Evolutionary conservation across 2,329 filamentous ascomycete species (phyloP).

Genomic region (Lecanicillium sp.): DNA sequence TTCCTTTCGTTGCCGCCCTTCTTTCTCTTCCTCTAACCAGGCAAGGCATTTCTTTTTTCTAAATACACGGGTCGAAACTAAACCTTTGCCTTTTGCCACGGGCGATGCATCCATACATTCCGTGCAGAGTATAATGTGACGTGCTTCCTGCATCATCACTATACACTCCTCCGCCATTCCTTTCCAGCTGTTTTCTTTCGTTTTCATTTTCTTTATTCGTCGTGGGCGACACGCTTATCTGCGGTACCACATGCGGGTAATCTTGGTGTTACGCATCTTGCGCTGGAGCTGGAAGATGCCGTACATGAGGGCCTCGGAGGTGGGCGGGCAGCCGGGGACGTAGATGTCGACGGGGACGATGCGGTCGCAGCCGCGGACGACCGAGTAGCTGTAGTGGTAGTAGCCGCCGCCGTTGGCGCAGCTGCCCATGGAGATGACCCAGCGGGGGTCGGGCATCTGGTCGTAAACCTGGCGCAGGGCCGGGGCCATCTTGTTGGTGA

Average conservation of each 20-base stretch:
- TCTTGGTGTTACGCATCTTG: conserved; percentile 61
- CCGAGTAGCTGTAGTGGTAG: conserved; percentile 80
- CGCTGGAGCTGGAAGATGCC: conserved; percentile 70
- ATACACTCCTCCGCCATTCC: no score
- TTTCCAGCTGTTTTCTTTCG: neutral
- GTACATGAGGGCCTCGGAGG: conserved; percentile 58
- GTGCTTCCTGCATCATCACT: no score
- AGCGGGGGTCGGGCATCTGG: conserved; percentile 88
- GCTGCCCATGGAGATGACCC: conserved; percentile 79
- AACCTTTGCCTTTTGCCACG: no score
- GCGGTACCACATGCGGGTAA: conserved; percentile 53
- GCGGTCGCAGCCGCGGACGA: conserved; percentile 68
- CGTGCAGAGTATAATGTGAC: no score
- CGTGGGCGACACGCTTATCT: conserved; percentile 32
- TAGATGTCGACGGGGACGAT: conserved; percentile 77
- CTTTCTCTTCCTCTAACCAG: neutral
- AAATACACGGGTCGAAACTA: conserved; percentile 10
- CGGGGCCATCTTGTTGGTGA: conserved; percentile 95
- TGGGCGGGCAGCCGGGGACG: conserved; percentile 66
- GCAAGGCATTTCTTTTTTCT: neutral
- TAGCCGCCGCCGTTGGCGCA: conserved; percentile 82
- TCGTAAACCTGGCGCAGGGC: conserved; percentile 88
- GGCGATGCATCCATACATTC: neutral
- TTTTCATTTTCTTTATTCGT: neutral
- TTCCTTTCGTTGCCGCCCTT: neutral